Evolutionary conservation across 2,329 filamentous ascomycete species (phyloP), one percentile per base, ranked within the genome.

Genomic region (Neofusicoccum ribis): DNA sequence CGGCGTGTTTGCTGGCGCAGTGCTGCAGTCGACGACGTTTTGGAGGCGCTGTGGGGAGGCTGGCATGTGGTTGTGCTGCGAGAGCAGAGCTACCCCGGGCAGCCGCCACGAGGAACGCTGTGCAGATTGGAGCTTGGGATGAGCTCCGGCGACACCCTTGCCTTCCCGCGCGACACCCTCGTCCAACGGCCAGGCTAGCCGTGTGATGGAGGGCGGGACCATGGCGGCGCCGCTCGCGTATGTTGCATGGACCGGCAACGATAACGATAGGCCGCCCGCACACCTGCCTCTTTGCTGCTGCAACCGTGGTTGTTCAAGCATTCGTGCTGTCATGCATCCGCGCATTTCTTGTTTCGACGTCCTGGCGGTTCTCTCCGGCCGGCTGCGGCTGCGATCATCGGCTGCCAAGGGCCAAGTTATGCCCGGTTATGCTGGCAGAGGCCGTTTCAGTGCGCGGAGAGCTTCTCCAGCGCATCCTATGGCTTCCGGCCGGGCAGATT

Each of bases 111-210:
- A 60, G 56, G 56, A n/a, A n/a, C 56, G 44, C 41, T 39, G 44
- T 41, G 59, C 46, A 62, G 46, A 60, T 47, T 36, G 27, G 56
- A 60, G 56, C 56, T 60, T 60, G 56, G 56, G 56, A 60, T 60
- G 41, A 27, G 41, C 43, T 47, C 56, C 27, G 41, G 27, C 56
- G 43, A 60, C 59, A 50, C 59, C 59, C 59, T 41, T 62, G 59
- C 47, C 47, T 62, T 31, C 59, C 59, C 59, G 59, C 59, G 59
- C 59, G 47, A 60, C 54, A 61, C 59, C 59, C 59, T 62, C 59
- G 59, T 62, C 59, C 46, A 62, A 62, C 59, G 59, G 59, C 59
- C 59, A 17, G 46, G 46, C 59, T 62, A 61, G 44, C 46, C 37
- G 37, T 49, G 43, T 20, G 43, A 47, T 59, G 39, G 54, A 17